phyloP scores from a whole-genome alignment of 106 monocot species.

The Dendrobium chrysotoxum region DNA sequence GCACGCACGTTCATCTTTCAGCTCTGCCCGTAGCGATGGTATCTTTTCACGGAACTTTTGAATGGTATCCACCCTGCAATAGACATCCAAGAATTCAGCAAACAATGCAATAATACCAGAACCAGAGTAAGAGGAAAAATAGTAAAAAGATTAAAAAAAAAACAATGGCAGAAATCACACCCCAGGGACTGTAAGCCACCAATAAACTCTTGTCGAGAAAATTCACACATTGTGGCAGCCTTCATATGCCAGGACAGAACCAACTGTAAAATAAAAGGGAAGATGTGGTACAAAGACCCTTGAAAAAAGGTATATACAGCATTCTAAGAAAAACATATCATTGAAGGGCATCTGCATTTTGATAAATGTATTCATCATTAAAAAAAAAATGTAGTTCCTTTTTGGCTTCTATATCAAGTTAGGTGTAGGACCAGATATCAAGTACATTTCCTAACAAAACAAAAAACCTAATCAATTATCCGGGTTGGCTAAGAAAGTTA shows the following conservation, averaged over 20 bases:
- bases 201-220: constrained; percentile 77
- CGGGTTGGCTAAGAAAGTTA: not conserved
- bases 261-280: constrained; percentile 49
- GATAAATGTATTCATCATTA: not conserved
- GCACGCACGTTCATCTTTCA: constrained; percentile 92
- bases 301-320: not conserved
- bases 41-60: constrained; percentile 85
- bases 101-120: not conserved
- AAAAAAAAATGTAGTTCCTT: not conserved
- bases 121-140: not conserved
- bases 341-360: not conserved
- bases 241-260: constrained; percentile 99
- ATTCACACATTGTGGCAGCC: constrained; percentile 99
- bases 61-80: constrained; percentile 81
- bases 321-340: not conserved
- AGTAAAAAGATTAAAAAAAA: not conserved
- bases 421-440: not conserved
- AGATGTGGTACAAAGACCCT: not conserved
- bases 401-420: not conserved
- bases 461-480: constrained; percentile 5
- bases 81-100: not conserved
- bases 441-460: not conserved
- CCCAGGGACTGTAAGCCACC: constrained; percentile 82
- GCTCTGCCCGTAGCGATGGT: constrained; percentile 74
- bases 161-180: constrained; percentile 22